These are phyloP conservation scores for Graphilbum ipis-grandicollis DNA, from an alignment of 2,329 filamentous ascomycete genomes.

Conservation along the genomic window DNA sequence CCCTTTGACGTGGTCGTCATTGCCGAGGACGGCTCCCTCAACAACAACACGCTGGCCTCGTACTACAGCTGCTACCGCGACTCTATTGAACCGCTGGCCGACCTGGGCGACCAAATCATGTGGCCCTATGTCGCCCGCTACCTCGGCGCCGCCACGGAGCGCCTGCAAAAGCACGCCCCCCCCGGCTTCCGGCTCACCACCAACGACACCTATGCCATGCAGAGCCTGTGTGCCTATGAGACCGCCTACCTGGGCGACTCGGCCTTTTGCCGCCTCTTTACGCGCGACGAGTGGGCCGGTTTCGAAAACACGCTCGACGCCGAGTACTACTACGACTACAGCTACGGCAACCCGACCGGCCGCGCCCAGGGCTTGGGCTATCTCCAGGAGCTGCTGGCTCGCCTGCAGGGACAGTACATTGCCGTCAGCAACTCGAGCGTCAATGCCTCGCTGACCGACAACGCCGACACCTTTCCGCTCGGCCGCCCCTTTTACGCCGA, in stretches of 20 bases:
- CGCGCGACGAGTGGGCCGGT: constrained; percentile 33
- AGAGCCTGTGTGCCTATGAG: constrained; percentile 37
- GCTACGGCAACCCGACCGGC: constrained; percentile 28
- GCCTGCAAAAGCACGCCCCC: constrained; percentile 28
- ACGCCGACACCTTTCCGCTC: constrained; percentile 26
- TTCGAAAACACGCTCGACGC: constrained; percentile 36
- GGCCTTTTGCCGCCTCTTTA: constrained; percentile 35
- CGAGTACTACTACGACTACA: constrained; percentile 29
- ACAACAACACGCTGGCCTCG: constrained; percentile 34
- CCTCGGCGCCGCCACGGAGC: constrained; percentile 22
- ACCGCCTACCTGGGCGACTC: constrained; percentile 28
- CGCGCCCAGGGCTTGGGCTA: constrained; percentile 35
- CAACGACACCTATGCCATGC: constrained; percentile 32
- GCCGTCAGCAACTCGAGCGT: constrained; percentile 29
- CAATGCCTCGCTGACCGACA: constrained; percentile 29
- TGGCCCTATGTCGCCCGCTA: constrained; percentile 28
- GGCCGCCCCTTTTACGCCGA: constrained; percentile 31
- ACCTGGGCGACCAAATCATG: constrained; percentile 22
- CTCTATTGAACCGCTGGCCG: constrained; percentile 14
- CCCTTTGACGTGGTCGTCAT: constrained; percentile 31
- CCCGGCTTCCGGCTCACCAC: constrained; percentile 27
- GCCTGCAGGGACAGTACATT: constrained; percentile 28
- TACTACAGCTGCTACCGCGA: constrained; percentile 31
- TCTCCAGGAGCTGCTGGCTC: constrained; percentile 30
- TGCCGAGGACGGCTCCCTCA: constrained; percentile 27